These are phyloP conservation scores for Cryoendolithus antarcticus DNA, from an alignment of 2,329 filamentous ascomycete genomes.

Conservation along the genomic window DNA sequence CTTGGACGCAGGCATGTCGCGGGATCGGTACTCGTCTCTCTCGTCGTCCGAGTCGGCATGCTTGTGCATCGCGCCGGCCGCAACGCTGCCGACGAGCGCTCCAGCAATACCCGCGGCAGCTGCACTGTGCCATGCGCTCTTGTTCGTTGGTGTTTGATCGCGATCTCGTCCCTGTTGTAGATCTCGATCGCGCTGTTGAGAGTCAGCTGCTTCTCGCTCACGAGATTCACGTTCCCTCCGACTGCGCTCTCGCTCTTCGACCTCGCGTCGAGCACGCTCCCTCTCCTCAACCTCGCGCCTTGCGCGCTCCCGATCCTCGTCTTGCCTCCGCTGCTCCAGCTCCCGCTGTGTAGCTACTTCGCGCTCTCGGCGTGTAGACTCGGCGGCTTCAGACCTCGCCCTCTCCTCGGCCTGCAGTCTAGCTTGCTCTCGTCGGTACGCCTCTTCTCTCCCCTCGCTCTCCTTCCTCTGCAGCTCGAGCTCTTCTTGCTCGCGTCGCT, in stretches of 20 bases:
- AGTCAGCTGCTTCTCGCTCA: conserved; percentile 3
- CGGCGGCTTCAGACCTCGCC: background rate
- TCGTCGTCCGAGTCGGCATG: conserved; percentile 8
- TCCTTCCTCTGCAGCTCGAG: conserved; percentile 3
- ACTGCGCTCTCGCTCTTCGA: background rate
- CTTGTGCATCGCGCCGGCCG: conserved; percentile 16
- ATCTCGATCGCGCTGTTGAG: background rate
- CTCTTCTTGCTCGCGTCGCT: conserved; percentile 11
- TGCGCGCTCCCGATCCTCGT: conserved; percentile 7
- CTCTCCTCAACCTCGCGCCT: conserved; percentile 6
- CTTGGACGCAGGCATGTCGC: background rate
- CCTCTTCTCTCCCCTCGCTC: conserved; percentile 3
- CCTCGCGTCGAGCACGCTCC: conserved; percentile 1
- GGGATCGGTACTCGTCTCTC: background rate
- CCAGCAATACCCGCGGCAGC: conserved; percentile 24
- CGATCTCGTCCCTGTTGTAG: no score
- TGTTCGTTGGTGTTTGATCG: background rate
- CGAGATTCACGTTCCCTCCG: conserved; percentile 1
- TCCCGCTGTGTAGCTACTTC: background rate
- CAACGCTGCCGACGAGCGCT: conserved; percentile 18
- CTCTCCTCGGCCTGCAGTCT: background rate
- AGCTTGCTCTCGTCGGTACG: background rate
- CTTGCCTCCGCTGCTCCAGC: conserved; percentile 1
- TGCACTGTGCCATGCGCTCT: conserved; percentile 22
- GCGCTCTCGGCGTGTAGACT: no score